A percentile compares a stretch with the other conserved stretches of the same genome.
Evolutionary conservation across 768 basidiomycete species (phyloP).

Genomic region (Macrocybe gigantea): DNA sequence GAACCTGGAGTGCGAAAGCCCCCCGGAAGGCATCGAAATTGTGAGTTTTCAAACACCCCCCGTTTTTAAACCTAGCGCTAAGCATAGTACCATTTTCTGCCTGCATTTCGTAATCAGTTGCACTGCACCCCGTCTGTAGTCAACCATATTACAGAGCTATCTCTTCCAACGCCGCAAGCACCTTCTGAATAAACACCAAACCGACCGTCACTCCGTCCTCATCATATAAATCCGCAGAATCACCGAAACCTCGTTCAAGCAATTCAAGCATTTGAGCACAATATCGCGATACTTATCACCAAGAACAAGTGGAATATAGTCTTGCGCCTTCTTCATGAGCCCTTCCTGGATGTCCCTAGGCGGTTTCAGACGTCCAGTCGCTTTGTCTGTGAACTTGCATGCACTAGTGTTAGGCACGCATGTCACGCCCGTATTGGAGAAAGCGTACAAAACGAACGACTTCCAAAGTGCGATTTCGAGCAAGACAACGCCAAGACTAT

Average conservation of each 20-base stretch:
- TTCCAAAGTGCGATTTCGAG: slow-evolving; percentile 2
- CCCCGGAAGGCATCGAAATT: slow-evolving; percentile 2
- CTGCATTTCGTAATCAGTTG: too few relatives aligned
- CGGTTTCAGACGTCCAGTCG: neutral
- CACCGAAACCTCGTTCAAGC: neutral
- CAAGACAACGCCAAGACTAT: slow-evolving; percentile 3
- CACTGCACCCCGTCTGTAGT: too few relatives aligned
- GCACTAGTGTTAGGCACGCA: neutral
- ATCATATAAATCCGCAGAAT: neutral
- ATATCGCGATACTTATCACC: slow-evolving; percentile 3
- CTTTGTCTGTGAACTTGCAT: slow-evolving; percentile 1
- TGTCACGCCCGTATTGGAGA: neutral
- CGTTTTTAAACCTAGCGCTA: slow-evolving; percentile 2
- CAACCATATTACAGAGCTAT: neutral
- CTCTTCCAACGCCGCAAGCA: slow-evolving; percentile 2
- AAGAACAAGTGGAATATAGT: slow-evolving; percentile 3
- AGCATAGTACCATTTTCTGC: neutral
- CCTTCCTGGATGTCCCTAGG: neutral
- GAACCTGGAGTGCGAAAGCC: slow-evolving; percentile 1
- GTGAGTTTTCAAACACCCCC: slow-evolving; percentile 3
- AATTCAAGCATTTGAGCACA: slow-evolving; percentile 3
- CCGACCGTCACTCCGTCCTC: slow-evolving; percentile 4
- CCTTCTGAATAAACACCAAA: slow-evolving; percentile 4
- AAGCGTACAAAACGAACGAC: neutral
- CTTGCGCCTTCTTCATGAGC: slow-evolving; percentile 2